Base-by-base conservation (phyloP, 1,284 basidiomycete genomes). In the Laetiporus sulphureus region DNA sequence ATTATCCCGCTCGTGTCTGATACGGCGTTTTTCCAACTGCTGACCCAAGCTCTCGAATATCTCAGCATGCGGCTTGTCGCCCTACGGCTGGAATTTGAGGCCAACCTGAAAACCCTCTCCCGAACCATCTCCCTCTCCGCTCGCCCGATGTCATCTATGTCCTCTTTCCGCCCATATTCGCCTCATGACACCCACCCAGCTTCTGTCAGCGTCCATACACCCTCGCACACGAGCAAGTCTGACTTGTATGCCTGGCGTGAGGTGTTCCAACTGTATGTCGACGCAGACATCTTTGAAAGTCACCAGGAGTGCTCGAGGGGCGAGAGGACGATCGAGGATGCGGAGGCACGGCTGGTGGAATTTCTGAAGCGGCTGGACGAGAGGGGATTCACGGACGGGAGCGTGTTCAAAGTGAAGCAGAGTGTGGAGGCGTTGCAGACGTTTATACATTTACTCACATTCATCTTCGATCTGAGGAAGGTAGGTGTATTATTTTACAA, bases 221-320 rank as follows among this genome's bases (percentile, higher is more conserved):
- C 47, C 12, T 51, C 52, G 2, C 40, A 45, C 6, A 21, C 54
- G 29, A 42, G 56, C 7, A 72, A 72, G 52, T 71, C 72, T 18
- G 94, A 98, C 55, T 64, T 98, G n/a, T 93, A 91, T 56, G 77
- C 80, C 3, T 97, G 94, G 94, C 70, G 94, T 23, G 83, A 91
- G 62, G 86, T 97, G 24, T 96, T 98, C 57, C 77, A 82, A 37
- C 65, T 95, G 2, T 97, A 95, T 66, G 71, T 90, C 39, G 91
- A 97, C 52, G 67, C 79, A 1, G 85, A 95, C 56, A 81, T 97
- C 5, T 97, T 96, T 54, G 91, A 95, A 60, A 79, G 77, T 34
- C 64, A 79, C 22, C 64, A 72, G n/a, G 93, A 96, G 60, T 63
- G 73, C 2, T 72, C 75, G 45, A 65, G 83, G 5, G 91, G 91